These are phyloP conservation scores for Jatropha curcas DNA, from an alignment of 345 rosid genomes.

Conservation along the genomic window DNA sequence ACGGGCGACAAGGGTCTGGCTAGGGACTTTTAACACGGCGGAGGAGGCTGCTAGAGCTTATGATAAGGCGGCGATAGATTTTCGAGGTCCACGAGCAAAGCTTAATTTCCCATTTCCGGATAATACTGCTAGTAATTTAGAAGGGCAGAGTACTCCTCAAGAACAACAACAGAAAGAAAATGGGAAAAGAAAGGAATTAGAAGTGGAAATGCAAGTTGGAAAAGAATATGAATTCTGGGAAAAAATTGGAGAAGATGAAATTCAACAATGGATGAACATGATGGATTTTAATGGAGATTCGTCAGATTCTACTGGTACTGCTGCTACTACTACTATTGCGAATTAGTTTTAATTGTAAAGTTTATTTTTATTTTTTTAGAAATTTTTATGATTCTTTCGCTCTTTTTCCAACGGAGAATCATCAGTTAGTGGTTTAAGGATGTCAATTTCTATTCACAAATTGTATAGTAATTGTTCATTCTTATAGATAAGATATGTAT, in stretches of 20 bases:
- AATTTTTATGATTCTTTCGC: too few species aligned
- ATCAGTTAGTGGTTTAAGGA: too few species aligned
- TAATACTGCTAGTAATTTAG: neutral
- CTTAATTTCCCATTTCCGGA: slow-evolving; percentile 64
- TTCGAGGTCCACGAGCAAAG: slow-evolving; percentile 49
- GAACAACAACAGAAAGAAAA: slow-evolving; percentile 5
- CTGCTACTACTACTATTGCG: slow-evolving; percentile 32
- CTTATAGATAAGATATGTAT: too few species aligned
- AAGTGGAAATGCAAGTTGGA: slow-evolving; percentile 8
- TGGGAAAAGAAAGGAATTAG: neutral
- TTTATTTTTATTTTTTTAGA: neutral
- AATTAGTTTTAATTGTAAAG: neutral
- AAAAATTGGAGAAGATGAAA: slow-evolving; percentile 38
- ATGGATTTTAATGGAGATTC: slow-evolving; percentile 60
- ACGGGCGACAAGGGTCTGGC: slow-evolving; percentile 82
- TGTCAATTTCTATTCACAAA: too few species aligned
- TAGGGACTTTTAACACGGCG: slow-evolving; percentile 84
- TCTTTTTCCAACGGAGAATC: too few species aligned
- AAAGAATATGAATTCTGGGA: slow-evolving; percentile 34
- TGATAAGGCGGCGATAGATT: slow-evolving; percentile 67
- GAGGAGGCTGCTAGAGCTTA: slow-evolving; percentile 96
- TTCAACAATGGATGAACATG: slow-evolving; percentile 51
- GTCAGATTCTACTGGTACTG: slow-evolving; percentile 53
- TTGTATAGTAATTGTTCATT: too few species aligned
- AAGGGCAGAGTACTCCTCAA: neutral